Conservation (phyloP, 768 basidiomycete genomes). For the Gymnopilus junonius region DNA sequence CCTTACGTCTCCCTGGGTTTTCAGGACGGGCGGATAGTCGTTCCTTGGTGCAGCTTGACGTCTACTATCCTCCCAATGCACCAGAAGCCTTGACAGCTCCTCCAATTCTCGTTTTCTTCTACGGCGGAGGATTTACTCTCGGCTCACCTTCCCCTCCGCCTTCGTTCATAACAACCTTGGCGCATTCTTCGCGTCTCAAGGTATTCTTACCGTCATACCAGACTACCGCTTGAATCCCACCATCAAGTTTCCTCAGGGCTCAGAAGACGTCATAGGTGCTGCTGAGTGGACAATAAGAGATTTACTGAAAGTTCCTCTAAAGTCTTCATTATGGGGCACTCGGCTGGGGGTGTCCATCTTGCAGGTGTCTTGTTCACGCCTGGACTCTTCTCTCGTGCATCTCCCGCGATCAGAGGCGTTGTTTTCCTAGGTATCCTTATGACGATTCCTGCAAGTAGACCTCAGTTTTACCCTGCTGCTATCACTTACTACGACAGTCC, state of each 20-base stretch:
- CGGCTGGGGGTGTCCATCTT: slow-evolving; percentile 32
- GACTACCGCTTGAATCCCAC: slow-evolving; percentile 30
- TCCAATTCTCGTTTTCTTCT: slow-evolving; percentile 29
- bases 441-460: slow-evolving; percentile 1
- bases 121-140: slow-evolving; percentile 27
- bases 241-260: slow-evolving; percentile 27
- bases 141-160: slow-evolving; percentile 24
- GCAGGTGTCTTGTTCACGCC: slow-evolving; percentile 21
- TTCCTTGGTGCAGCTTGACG: slow-evolving; percentile 22
- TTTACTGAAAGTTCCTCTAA: slow-evolving; percentile 11
- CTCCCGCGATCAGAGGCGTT: slow-evolving; percentile 18
- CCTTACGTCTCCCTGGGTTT: not conserved
- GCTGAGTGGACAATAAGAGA: slow-evolving; percentile 20
- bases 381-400: slow-evolving; percentile 14
- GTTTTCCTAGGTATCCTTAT: slow-evolving; percentile 26
- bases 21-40: not conserved
- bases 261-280: slow-evolving; percentile 28
- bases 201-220: slow-evolving; percentile 29
- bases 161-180: slow-evolving; percentile 30
- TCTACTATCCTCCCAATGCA: slow-evolving; percentile 22
- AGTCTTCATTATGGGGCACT: slow-evolving; percentile 29
- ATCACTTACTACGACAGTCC: slow-evolving; percentile 25
- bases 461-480: slow-evolving; percentile 19
- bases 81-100: not conserved
- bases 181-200: slow-evolving; percentile 30